phyloP scores from a whole-genome alignment of 2,329 filamentous ascomycete genomes.

The Aspergillus flavus region DNA sequence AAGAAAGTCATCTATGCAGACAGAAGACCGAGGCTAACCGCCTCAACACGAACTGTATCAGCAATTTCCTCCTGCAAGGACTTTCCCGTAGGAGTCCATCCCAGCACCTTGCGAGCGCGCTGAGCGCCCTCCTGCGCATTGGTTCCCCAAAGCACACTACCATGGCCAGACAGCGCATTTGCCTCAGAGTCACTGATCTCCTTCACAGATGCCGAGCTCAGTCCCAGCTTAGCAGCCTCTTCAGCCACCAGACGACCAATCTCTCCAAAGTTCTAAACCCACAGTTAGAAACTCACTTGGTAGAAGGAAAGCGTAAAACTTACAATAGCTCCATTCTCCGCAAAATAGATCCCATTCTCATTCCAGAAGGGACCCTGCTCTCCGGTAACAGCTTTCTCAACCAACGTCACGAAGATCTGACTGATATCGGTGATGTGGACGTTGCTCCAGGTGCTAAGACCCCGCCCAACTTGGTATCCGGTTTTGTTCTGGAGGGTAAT shows the following conservation, averaged over 20 bases:
- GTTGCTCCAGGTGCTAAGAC: constrained; percentile 60
- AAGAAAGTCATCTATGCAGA: neutral
- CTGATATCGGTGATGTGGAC: constrained; percentile 63
- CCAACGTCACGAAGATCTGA: constrained; percentile 54
- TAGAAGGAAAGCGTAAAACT: constrained; percentile 1
- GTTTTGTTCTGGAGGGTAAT: constrained; percentile 49
- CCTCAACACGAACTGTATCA: constrained; percentile 25
- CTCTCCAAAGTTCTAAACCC: constrained; percentile 27
- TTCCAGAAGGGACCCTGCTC: constrained; percentile 38
- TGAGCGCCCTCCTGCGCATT: constrained; percentile 29
- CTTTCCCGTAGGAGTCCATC: constrained; percentile 26
- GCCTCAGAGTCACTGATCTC: constrained; percentile 27
- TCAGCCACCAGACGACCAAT: constrained; percentile 26
- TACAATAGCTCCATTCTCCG: constrained; percentile 28
- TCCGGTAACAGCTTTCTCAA: constrained; percentile 45
- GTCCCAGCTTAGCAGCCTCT: constrained; percentile 22
- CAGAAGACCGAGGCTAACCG: constrained; percentile 16
- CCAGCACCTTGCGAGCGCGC: constrained; percentile 25
- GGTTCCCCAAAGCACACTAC: constrained; percentile 32
- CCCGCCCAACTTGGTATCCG: constrained; percentile 56
- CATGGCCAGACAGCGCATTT: constrained; percentile 26
- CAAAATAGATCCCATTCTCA: constrained; percentile 43
- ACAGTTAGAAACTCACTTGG: neutral
- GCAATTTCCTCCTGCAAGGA: constrained; percentile 30
- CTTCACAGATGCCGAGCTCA: constrained; percentile 23